phyloP scores from a whole-genome alignment of 2,329 filamentous ascomycete species.

The Phaeosphaeria sp. region DNA sequence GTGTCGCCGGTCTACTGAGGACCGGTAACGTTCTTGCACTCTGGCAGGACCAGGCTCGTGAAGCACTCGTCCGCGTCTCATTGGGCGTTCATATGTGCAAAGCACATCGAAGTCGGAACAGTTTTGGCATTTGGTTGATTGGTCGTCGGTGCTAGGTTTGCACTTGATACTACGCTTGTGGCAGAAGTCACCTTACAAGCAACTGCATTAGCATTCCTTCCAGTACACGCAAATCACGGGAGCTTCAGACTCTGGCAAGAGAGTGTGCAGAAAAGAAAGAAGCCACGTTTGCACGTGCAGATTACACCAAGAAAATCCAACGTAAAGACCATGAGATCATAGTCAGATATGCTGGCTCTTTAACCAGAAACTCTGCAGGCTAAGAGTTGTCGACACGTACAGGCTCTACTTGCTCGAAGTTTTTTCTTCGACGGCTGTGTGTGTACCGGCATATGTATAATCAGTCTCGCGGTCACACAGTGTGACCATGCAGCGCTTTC shows the following conservation, averaged over 20 bases:
- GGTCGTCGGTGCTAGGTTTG: conserved; percentile 26
- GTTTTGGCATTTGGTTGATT: conserved; percentile 5
- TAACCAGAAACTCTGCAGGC: background rate
- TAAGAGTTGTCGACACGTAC: background rate
- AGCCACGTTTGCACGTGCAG: background rate
- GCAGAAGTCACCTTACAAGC: conserved; percentile 54
- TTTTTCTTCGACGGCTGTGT: background rate
- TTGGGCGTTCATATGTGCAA: conserved; percentile 11
- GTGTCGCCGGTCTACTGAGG: background rate
- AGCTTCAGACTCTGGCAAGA: too few species aligned
- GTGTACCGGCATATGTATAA: background rate
- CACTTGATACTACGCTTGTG: conserved; percentile 58
- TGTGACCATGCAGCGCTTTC: background rate
- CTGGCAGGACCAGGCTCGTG: conserved; percentile 11
- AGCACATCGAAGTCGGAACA: conserved; percentile 11
- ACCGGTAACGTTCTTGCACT: background rate
- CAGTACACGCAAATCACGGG: background rate
- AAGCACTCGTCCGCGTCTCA: conserved; percentile 6
- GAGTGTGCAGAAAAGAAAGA: too few species aligned
- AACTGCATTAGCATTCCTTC: background rate
- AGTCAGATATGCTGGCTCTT: background rate
- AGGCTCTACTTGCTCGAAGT: background rate
- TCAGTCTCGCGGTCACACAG: background rate
- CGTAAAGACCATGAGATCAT: background rate
- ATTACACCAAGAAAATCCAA: background rate